Conservation (phyloP, 1,284 basidiomycete species). For the Tilletiaria anomala region DNA sequence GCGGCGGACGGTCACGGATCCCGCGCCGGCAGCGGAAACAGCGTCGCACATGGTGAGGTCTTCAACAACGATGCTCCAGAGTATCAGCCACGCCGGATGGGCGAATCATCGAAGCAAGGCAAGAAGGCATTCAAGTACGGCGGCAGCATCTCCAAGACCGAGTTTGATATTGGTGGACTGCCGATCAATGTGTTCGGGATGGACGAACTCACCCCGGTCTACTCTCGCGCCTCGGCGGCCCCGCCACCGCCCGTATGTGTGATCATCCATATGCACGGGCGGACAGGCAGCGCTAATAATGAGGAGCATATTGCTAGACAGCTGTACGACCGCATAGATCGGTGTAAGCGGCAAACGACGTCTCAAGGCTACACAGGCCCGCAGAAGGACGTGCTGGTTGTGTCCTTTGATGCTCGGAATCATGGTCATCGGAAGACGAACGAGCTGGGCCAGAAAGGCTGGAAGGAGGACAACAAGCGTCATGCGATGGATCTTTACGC, state of each 20-base stretch:
- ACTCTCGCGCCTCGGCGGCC: conserved; percentile 13
- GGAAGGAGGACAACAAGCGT: conserved; percentile 33
- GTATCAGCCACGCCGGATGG: no score
- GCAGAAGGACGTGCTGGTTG: neutral
- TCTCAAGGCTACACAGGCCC: neutral
- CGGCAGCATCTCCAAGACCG: conserved; percentile 5
- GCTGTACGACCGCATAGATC: conserved; percentile 16
- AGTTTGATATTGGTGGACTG: conserved; percentile 24
- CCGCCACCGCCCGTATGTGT: conserved; percentile 25
- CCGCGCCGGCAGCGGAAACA: no score
- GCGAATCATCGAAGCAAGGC: no score
- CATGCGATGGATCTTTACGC: conserved; percentile 39
- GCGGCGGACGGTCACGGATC: no score
- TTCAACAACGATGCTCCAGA: no score
- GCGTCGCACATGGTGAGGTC: no score
- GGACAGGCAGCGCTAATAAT: conserved; percentile 22
- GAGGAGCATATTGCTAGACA: conserved; percentile 28
- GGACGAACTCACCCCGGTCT: conserved; percentile 18
- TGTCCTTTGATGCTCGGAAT: conserved; percentile 40
- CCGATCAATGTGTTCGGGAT: conserved; percentile 33
- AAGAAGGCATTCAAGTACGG: conserved; percentile 1
- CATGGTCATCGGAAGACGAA: conserved; percentile 37
- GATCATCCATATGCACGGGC: conserved; percentile 31
- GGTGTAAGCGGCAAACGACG: neutral
- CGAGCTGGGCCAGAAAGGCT: conserved; percentile 28